phyloP scores from a whole-genome alignment of 108 stramenopile genomes.

The Pseudonitzschia delicatissima region DNA sequence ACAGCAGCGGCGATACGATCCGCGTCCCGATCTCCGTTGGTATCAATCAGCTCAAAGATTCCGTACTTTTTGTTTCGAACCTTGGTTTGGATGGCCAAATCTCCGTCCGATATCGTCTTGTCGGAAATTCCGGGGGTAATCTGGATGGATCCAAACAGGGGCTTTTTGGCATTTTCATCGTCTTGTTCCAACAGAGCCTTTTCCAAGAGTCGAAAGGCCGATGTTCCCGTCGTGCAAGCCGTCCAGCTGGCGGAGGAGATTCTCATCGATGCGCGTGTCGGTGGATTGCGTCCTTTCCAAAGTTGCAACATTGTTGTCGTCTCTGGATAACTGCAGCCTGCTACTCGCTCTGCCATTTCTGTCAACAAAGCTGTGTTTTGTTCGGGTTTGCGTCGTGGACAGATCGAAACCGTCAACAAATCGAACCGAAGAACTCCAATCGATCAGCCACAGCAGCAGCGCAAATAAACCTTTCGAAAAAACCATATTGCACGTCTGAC shows the following conservation, averaged over 20 bases:
- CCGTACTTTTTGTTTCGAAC: conserved; percentile 73
- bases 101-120: conserved; percentile 75
- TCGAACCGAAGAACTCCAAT: no score
- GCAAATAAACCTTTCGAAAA: no score
- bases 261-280: conserved; percentile 28
- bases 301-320: neutral
- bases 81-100: conserved; percentile 77
- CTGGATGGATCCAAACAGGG: conserved; percentile 52
- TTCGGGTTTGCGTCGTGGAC: neutral
- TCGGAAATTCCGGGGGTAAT: conserved; percentile 67
- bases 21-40: conserved; percentile 80
- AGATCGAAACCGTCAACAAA: neutral
- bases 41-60: conserved; percentile 73
- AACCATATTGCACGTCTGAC: no score
- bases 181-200: conserved; percentile 27
- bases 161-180: conserved; percentile 8
- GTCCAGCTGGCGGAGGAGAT: conserved; percentile 33
- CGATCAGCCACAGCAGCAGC: no score
- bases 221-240: conserved; percentile 48
- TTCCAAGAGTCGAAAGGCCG: conserved; percentile 45
- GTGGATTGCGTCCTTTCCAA: neutral
- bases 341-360: neutral
- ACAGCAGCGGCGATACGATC: conserved; percentile 72
- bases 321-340: neutral
- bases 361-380: neutral